These are phyloP conservation scores for Gossypium raimondii DNA, from an alignment of 345 rosid species.

Conservation along the genomic window DNA sequence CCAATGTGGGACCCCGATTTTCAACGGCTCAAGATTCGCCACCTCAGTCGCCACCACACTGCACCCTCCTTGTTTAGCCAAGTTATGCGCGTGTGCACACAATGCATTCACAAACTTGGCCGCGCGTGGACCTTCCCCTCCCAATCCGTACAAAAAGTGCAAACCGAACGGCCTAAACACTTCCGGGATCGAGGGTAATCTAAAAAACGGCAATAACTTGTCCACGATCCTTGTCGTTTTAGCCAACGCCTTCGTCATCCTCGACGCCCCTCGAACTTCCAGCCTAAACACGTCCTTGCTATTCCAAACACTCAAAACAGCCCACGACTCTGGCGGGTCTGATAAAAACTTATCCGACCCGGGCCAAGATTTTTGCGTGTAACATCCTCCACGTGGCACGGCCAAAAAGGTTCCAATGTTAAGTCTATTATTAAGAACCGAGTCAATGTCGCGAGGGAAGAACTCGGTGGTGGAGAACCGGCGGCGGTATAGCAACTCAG, in stretches of 20 bases:
- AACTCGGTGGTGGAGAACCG: constrained; percentile 89
- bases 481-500: constrained; percentile 69
- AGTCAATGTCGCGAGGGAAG: constrained; percentile 86
- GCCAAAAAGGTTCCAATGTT: constrained; percentile 74
- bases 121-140: constrained; percentile 82
- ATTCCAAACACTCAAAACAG: constrained; percentile 82
- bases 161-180: constrained; percentile 72
- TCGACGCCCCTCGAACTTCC: constrained; percentile 70
- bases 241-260: constrained; percentile 47
- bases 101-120: constrained; percentile 54
- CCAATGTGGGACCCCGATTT: constrained; percentile 76
- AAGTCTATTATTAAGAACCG: constrained; percentile 72
- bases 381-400: constrained; percentile 44
- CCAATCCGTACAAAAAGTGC: constrained; percentile 78
- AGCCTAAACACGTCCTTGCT: constrained; percentile 65
- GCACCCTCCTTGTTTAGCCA: constrained; percentile 64
- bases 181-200: constrained; percentile 78
- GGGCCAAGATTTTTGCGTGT: constrained; percentile 36
- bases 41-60: constrained; percentile 83
- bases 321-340: constrained; percentile 83
- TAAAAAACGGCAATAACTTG: constrained; percentile 62
- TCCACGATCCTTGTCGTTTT: constrained; percentile 62
- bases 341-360: constrained; percentile 56
- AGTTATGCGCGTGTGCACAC: constrained; percentile 79
- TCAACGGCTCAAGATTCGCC: constrained; percentile 62